Evolutionary conservation across 805 yeast genomes (phyloP).

Genomic region (Kuraishia cidri): DNA sequence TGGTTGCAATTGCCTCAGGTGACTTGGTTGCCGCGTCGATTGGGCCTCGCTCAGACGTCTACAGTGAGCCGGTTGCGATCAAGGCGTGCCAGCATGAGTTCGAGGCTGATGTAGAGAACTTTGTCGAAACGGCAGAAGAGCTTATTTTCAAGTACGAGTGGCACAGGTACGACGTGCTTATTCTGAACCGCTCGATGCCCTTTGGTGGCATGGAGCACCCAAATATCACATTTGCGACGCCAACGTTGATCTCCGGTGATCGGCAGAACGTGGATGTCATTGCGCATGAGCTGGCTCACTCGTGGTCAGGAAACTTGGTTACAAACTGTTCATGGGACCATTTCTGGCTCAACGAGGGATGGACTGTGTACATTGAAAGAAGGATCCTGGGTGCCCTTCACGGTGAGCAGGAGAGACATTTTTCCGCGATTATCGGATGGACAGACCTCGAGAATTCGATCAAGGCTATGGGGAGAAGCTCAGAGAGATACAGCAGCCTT

Average conservation of each 20-base stretch:
- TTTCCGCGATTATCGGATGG: slow-evolving; percentile 86
- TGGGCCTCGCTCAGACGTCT: slow-evolving; percentile 84
- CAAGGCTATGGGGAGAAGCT: slow-evolving; percentile 48
- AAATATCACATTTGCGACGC: slow-evolving; percentile 84
- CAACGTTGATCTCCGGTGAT: slow-evolving; percentile 80
- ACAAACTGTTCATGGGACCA: slow-evolving; percentile 91
- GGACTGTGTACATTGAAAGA: slow-evolving; percentile 91
- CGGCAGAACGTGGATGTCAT: slow-evolving; percentile 81
- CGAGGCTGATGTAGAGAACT: slow-evolving; percentile 70
- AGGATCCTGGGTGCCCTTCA: slow-evolving; percentile 71
- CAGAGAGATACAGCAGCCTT: slow-evolving; percentile 46
- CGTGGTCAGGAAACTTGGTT: slow-evolving; percentile 89
- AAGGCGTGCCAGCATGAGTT: slow-evolving; percentile 72
- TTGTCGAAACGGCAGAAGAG: slow-evolving; percentile 69
- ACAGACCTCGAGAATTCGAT: slow-evolving; percentile 64
- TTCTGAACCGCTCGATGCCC: slow-evolving; percentile 71
- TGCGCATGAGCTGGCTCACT: slow-evolving; percentile 90
- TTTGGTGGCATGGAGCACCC: slow-evolving; percentile 97
- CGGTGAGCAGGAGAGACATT: slow-evolving; percentile 72
- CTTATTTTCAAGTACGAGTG: slow-evolving; percentile 77
- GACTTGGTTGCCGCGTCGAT: slow-evolving; percentile 56
- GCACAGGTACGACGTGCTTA: slow-evolving; percentile 72
- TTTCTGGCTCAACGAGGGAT: slow-evolving; percentile 92
- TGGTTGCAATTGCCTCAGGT: slow-evolving; percentile 82
- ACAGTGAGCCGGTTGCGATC: slow-evolving; percentile 65